Base-by-base conservation (phyloP, 2,329 filamentous ascomycete genomes). In the Trichophyton schoenleinii region DNA sequence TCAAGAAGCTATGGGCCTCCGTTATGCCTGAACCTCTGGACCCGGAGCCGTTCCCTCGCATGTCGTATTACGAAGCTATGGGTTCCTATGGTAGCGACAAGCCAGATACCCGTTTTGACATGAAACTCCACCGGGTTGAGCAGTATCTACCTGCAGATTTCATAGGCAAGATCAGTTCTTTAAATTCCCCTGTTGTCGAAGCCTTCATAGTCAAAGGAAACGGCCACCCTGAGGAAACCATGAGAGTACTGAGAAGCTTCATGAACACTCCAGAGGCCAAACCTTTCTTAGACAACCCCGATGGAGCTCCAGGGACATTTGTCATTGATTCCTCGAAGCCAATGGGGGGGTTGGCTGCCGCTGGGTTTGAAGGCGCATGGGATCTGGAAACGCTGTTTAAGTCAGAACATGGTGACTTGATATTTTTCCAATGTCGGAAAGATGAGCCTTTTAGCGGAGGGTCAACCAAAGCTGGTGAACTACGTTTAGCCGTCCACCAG, bases 1-100 rank as follows among this genome's bases (percentile, higher is more conserved):
- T 90, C 5, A 74, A 73, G 9, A 70, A 72, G 4, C 69, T 90
- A 0, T 88, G 84, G 79, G 70, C 70, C 0, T 71, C 74, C 1
- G 67, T 84, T 22, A 74, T 82, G 53, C 67, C 73, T 7, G 70
- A 78, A 2, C 72, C 77, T 44, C 71, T 75, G 25, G 71, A 77
- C 2, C 68, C 74, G 0, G 68, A 69, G 1, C 72, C 76, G 0
- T 88, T 89, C 65, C 77, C 72, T 5, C 78, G 80, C 22, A 79
- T 90, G 67, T 81, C 83, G 1, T 99, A 97, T 69, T 73, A 87
- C 36, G 79, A 88, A 44, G 87, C 87, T 18, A 97, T 99, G 86
- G 76, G 81, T 0, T 78, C 75, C 2, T 95, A 91, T 69, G 94
- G 94, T 9, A 88, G 85, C 3, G 94, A 99, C 73, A 99, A 99